Evolutionary conservation across 352 stramenopile species (phyloP).

Genomic region (Halophytophthora polymorphica): DNA sequence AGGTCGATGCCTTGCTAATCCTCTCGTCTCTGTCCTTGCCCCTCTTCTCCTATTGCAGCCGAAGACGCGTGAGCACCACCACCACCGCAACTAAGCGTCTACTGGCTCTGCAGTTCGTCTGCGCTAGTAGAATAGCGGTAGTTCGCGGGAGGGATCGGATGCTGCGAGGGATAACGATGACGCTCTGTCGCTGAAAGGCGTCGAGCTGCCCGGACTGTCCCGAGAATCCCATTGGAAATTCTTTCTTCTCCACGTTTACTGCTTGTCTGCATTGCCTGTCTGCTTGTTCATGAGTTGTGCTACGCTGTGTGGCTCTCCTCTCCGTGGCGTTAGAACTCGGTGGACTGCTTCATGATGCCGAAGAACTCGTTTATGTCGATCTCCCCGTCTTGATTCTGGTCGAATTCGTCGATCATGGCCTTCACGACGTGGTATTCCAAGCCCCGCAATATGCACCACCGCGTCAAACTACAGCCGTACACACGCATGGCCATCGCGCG

Average conservation of each 20-base stretch:
- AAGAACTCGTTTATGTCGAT: slow-evolving; percentile 92
- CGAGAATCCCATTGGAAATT: slow-evolving; percentile 17
- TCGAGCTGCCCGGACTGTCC: no score
- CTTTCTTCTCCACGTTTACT: no score
- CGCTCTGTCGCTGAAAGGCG: no score
- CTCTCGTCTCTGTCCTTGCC: slow-evolving; percentile 8
- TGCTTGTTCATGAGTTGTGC: slow-evolving; percentile 1
- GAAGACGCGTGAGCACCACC: slow-evolving; percentile 70
- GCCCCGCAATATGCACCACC: no score
- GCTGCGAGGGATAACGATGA: slow-evolving; percentile 2
- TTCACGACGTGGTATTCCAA: no score
- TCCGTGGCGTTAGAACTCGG: slow-evolving; percentile 42
- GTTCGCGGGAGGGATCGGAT: slow-evolving; percentile 15
- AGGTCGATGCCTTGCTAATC: slow-evolving; percentile 38
- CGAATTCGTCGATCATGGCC: slow-evolving; percentile 96
- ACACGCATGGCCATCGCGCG: neutral
- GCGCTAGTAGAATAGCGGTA: slow-evolving; percentile 12
- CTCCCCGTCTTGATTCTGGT: slow-evolving; percentile 91
- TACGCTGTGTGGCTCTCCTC: neutral
- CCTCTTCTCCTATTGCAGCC: slow-evolving; percentile 36
- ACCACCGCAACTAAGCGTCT: slow-evolving; percentile 75
- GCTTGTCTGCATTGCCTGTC: neutral
- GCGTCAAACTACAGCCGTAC: neutral
- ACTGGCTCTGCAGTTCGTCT: slow-evolving; percentile 1
- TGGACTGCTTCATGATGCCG: slow-evolving; percentile 85